Evolutionary conservation across 2,329 filamentous ascomycete species (phyloP).

Genomic region (Verticillium albo-atrum): DNA sequence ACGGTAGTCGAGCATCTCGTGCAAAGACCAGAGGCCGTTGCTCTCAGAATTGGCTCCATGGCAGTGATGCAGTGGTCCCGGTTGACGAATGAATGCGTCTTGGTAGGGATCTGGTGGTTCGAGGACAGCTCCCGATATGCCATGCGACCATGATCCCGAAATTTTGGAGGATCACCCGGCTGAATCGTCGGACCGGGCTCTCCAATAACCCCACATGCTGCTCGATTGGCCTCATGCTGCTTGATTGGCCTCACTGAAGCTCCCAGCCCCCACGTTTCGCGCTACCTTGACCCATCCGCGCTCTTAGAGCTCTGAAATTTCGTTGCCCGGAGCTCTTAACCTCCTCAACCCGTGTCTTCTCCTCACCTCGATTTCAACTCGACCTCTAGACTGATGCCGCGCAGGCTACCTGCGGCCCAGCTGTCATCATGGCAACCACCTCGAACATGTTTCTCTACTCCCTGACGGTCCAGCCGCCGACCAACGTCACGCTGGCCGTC

Average conservation of each 20-base stretch:
- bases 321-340: neutral
- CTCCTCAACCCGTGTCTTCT: neutral
- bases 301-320: conserved; percentile 1
- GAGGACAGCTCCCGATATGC: neutral
- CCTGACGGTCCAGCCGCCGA: conserved; percentile 89
- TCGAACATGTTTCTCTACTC: conserved; percentile 99
- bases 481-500: conserved; percentile 83
- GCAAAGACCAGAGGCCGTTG: conserved; percentile 17
- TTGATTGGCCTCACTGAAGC: neutral
- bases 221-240: no score
- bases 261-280: neutral
- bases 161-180: conserved; percentile 8
- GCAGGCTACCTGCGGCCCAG: conserved; percentile 46
- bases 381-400: conserved; percentile 28
- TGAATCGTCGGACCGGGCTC: neutral
- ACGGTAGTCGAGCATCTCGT: conserved; percentile 14
- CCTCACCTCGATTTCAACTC: neutral
- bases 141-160: conserved; percentile 4
- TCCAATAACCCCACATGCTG: neutral
- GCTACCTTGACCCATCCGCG: neutral
- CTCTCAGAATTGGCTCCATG: conserved; percentile 16
- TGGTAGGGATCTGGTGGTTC: neutral
- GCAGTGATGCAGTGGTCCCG: neutral
- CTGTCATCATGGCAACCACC: conserved; percentile 81
- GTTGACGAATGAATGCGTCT: neutral